Evolutionary conservation across 2,329 filamentous ascomycete genomes (phyloP), one percentile per base, ranked within the genome.

Genomic region (Gremmenia infestans): DNA sequence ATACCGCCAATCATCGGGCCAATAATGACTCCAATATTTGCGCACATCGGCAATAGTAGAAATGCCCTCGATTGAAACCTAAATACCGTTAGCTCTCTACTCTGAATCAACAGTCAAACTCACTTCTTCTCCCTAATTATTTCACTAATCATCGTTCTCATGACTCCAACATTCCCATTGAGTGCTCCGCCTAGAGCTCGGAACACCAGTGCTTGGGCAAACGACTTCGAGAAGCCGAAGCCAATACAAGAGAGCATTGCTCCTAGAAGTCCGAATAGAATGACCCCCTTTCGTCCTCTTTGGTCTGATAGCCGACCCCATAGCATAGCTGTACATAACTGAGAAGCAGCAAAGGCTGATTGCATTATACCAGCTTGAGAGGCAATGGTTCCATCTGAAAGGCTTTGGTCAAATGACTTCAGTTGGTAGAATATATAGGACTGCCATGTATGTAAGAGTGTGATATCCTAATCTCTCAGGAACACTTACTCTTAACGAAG

Each of bases 341-440:
- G 87, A 0, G 85, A 85, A 1, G 83, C 79, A 82, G 64, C 65
- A 55, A 90, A 90, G 2, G 81, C 78, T 3, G 83, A 86, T 23
- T 86, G 82, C 37, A 91, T 76, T 4, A 89, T 74, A 25, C 87
- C 87, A 0, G 85, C 86, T 66, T 88, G 86, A 2, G 78, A 77
- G 1, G 87, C 81, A 53, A 90, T 86, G 0, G 52, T 67, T 37
- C 60, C 82, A 72, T 57, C 65, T 22, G 50, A 67, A 32, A 60
- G 64, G 47, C 49, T 73, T 59, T 56, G 56, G 49, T 69, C 65
- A 59, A 89, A 88, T 0, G 83, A 89, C 57, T 81, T 81, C 15
- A 91, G 79, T 68, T 89, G 85, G 70, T 88, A 89, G 72, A 87
- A 90, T 68, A 91, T 78, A 69, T 90, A 90, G 2, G 85, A 80